Evolutionary conservation across 2,329 filamentous ascomycete genomes (phyloP).

Genomic region (Chrysoporthe deuterocubensis): DNA sequence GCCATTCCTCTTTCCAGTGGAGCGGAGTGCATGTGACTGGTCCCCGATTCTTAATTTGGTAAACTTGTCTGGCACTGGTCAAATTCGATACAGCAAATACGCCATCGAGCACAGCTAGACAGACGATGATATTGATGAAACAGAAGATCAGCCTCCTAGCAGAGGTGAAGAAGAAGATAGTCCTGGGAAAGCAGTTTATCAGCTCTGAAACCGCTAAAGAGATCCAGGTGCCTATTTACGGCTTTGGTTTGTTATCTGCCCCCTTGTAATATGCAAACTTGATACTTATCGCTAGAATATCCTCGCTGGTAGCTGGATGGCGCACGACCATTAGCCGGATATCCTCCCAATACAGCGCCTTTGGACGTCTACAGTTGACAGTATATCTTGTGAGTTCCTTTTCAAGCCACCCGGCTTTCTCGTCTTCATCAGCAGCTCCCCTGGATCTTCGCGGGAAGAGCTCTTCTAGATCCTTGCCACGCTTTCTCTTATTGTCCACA

Average conservation of each 20-base stretch:
- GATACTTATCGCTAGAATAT: slow-evolving; percentile 35
- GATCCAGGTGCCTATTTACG: slow-evolving; percentile 27
- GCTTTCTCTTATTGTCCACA: slow-evolving; percentile 36
- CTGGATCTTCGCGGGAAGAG: no score
- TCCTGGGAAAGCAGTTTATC: slow-evolving; percentile 28
- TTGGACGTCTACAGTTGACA: slow-evolving; percentile 32
- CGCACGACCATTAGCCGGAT: slow-evolving; percentile 37
- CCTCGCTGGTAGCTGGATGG: slow-evolving; percentile 32
- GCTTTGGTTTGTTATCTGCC: no score
- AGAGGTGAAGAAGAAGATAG: slow-evolving; percentile 37
- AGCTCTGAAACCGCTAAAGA: no score
- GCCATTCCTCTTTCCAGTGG: slow-evolving; percentile 35
- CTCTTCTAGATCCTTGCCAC: slow-evolving; percentile 31
- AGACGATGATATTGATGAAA: slow-evolving; percentile 34
- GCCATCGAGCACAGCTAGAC: slow-evolving; percentile 34
- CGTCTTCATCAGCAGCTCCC: slow-evolving; percentile 30
- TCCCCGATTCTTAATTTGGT: slow-evolving; percentile 29
- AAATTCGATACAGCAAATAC: slow-evolving; percentile 35
- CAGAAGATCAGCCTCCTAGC: slow-evolving; percentile 36
- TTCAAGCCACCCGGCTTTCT: slow-evolving; percentile 33
- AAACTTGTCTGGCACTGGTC: slow-evolving; percentile 29
- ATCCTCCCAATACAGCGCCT: slow-evolving; percentile 39
- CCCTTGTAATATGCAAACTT: slow-evolving; percentile 40
- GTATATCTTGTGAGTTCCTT: slow-evolving; percentile 33
- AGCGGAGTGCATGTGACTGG: slow-evolving; percentile 31